Evolutionary conservation across 805 yeast species (phyloP).

Genomic region (Yarrowia osloensis): DNA sequence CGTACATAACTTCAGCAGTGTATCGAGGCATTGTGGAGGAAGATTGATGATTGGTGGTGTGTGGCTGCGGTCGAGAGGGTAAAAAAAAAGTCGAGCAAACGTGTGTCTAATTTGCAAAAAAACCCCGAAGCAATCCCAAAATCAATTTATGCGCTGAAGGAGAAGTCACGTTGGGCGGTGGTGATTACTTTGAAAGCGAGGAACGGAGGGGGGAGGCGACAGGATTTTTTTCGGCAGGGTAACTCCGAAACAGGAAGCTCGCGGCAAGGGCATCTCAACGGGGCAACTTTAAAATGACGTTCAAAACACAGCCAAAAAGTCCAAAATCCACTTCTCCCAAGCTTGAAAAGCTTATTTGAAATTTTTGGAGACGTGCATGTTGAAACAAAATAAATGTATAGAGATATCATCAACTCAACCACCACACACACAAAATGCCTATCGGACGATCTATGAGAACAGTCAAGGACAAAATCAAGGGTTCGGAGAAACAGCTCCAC

Average conservation of each 20-base stretch:
- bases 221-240: slow-evolving; percentile 17
- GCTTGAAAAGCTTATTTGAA: neutral
- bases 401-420: neutral
- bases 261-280: slow-evolving; percentile 12
- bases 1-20: slow-evolving; percentile 38
- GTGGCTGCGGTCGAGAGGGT: neutral
- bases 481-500: slow-evolving; percentile 63
- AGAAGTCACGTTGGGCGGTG: slow-evolving; percentile 22
- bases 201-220: slow-evolving; percentile 14
- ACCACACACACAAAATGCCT: slow-evolving; percentile 51
- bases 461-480: slow-evolving; percentile 60
- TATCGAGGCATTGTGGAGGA: slow-evolving; percentile 40
- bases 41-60: neutral
- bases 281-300: neutral
- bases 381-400: neutral
- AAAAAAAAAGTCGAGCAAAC: slow-evolving; percentile 13
- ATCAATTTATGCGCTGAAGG: slow-evolving; percentile 2
- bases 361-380: slow-evolving; percentile 16
- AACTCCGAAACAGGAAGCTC: neutral
- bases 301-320: too few relatives aligned
- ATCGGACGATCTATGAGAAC: slow-evolving; percentile 66
- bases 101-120: slow-evolving; percentile 12
- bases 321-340: too few relatives aligned
- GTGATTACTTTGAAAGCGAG: neutral
- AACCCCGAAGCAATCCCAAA: slow-evolving; percentile 10